These are phyloP conservation scores for Whalleya microplaca DNA, from an alignment of 2,329 filamentous ascomycete genomes.

Conservation along the genomic window DNA sequence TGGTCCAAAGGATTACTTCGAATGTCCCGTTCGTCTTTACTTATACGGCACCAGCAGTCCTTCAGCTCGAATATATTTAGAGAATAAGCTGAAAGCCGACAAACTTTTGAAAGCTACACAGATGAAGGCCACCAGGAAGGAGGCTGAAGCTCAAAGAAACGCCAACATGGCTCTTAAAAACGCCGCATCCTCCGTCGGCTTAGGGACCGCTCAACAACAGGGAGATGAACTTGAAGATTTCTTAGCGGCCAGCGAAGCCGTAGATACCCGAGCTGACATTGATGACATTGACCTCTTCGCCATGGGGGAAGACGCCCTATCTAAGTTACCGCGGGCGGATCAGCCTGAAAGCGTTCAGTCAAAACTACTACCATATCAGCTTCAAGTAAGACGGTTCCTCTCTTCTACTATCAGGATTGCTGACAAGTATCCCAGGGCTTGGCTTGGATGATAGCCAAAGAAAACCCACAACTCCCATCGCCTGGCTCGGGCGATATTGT, in stretches of 20 bases:
- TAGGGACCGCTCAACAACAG: constrained; percentile 31
- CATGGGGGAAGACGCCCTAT: constrained; percentile 70
- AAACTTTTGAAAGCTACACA: constrained; percentile 64
- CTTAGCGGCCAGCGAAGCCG: constrained; percentile 65
- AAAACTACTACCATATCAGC: constrained; percentile 77
- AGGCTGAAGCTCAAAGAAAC: constrained; percentile 57
- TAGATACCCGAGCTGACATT: constrained; percentile 67
- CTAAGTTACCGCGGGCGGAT: constrained; percentile 70
- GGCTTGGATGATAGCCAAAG: constrained; percentile 79
- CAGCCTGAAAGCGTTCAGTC: constrained; percentile 70
- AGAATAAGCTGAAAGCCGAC: constrained; percentile 64
- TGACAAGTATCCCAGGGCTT: constrained; percentile 61
- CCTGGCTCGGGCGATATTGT: constrained; percentile 63
- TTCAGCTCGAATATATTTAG: constrained; percentile 55
- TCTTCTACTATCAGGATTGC: constrained; percentile 1
- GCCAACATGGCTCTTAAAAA: constrained; percentile 44
- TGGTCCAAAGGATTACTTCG: constrained; percentile 67
- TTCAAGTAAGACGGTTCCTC: constrained; percentile 48
- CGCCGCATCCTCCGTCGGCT: constrained; percentile 43
- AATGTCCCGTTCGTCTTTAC: constrained; percentile 72
- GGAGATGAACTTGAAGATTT: constrained; percentile 64
- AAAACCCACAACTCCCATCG: constrained; percentile 68
- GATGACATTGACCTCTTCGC: constrained; percentile 72
- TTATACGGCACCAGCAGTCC: constrained; percentile 70
- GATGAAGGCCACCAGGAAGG: constrained; percentile 56